Percentiles rank a stretch among this genome's conserved stretches.
Conservation (phyloP, 208 protist species). For the Crithidia thermophila region DNA sequence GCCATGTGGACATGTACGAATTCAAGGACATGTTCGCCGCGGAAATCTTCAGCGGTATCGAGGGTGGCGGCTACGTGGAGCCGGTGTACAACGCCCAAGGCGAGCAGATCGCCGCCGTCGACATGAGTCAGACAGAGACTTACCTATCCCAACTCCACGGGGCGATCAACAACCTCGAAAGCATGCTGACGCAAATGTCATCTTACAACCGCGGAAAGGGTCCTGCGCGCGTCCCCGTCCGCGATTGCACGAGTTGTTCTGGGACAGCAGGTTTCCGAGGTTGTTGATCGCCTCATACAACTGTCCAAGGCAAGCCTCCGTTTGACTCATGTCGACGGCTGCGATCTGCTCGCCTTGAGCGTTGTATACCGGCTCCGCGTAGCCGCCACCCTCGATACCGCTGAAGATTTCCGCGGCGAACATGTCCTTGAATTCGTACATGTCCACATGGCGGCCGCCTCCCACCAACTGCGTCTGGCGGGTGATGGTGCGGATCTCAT, state of each 20-base stretch:
- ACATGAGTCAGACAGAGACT: neutral
- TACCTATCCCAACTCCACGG: neutral
- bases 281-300: neutral
- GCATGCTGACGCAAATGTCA: neutral
- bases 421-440: no score
- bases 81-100: conserved; percentile 4
- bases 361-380: neutral
- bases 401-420: no score
- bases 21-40: neutral
- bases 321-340: neutral
- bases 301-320: neutral
- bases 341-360: neutral
- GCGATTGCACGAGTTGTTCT: neutral
- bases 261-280: neutral
- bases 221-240: neutral
- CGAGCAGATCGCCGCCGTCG: neutral
- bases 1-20: neutral
- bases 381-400: neutral
- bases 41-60: neutral
- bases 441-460: neutral
- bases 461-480: neutral
- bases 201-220: neutral
- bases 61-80: neutral
- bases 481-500: neutral
- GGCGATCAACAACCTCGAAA: neutral